Evolutionary conservation across 202 grass and related monocot species (phyloP).

Genomic region (Digitaria exilis): DNA sequence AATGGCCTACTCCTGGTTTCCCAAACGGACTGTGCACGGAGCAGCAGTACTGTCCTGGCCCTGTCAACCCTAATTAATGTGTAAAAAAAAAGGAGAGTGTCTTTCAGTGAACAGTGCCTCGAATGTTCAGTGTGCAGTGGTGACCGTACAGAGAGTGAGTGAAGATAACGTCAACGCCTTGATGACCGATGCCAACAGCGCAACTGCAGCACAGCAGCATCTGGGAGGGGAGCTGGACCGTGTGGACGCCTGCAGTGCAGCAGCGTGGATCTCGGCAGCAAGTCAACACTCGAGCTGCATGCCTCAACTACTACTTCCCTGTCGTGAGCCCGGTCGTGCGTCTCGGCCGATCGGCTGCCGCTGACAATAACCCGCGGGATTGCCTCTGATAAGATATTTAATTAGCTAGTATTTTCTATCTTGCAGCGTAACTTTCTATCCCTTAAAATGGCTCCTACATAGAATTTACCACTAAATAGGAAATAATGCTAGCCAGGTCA

Average conservation of each 20-base stretch:
- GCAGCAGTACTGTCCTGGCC: not conserved
- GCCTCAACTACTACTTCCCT: no score
- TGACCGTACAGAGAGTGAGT: no score
- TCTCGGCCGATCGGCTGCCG: no score
- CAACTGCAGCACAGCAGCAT: not conserved
- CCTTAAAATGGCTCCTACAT: no score
- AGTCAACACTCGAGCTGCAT: slow-evolving; percentile 52
- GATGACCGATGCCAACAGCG: slow-evolving; percentile 41
- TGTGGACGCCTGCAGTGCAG: slow-evolving; percentile 18
- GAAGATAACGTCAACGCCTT: slow-evolving; percentile 41
- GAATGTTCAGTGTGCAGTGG: slow-evolving; percentile 47
- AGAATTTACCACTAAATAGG: no score
- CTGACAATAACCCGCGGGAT: no score
- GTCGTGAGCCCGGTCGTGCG: no score
- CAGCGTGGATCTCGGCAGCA: not conserved
- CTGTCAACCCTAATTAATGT: not conserved
- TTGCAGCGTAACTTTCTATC: no score
- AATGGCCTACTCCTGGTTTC: not conserved
- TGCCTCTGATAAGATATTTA: no score
- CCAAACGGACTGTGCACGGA: not conserved
- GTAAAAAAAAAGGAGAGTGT: not conserved
- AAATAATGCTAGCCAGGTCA: no score
- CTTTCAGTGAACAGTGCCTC: slow-evolving; percentile 39
- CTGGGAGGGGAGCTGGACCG: slow-evolving; percentile 11
- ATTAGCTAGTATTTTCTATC: no score